Evolutionary conservation across 768 basidiomycete species (phyloP), one percentile per base, ranked within the genome.

Genomic region (Xanthoconium stramineum): DNA sequence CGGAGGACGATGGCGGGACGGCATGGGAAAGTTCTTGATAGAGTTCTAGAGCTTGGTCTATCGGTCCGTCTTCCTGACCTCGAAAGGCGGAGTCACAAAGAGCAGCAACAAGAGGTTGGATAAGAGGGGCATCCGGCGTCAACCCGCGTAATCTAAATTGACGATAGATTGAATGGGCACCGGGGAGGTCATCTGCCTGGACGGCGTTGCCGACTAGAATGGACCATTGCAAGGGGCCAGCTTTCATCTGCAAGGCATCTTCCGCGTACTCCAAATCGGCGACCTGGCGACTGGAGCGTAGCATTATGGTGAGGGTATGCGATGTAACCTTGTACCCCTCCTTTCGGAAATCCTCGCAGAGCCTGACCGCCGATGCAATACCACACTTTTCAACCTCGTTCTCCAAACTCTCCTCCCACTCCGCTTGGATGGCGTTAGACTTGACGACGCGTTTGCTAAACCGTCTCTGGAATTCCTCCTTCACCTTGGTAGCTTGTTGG

Each of bases 1-100:
- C 55, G 35, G 68, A 46, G 20, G 61, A 49, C 1, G 67, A 56
- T 14, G 67, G 60, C 3, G 75, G 73, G 32, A 63, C 63, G n/a
- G 68, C 66, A 35, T 56, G 64, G 6, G 73, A 69, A 30, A 85
- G 73, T 40, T 83, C 81, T 15, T 63, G 64, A 61, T 85, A 86
- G 1, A 89, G 66, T 10, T 63, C 63, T 6, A 90, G 68, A 5
- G 87, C 88, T 40, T 66, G 70, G 59, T 84, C 79, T 52, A 90
- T 73, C 24, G 69, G 67, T 9, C 69, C 64, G 3, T 83, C 78
- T 3, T 75, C 67, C 15, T 73, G 72, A 19, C 63, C 59, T 19
- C 65, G 70, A 29, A 75, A 62, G 29, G 70, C 65, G 19, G 69
- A 63, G 28, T 72, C 71, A 64, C 82, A 83, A 19, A 89, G 69